These are phyloP conservation scores for Fusarium tupiense DNA, from an alignment of 2,329 filamentous ascomycete genomes.

Conservation along the genomic window DNA sequence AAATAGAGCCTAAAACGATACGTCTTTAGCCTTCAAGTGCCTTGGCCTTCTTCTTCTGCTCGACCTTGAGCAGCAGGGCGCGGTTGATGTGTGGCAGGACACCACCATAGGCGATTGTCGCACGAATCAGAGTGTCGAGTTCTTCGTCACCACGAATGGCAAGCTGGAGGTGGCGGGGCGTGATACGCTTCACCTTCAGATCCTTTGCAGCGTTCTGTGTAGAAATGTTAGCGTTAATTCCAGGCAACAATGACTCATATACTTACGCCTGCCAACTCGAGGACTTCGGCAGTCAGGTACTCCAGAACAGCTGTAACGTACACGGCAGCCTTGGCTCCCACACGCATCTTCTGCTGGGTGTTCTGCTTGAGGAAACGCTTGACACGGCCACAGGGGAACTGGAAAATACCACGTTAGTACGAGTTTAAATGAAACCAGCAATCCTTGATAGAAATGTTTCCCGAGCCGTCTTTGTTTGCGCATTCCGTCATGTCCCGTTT, in stretches of 20 bases:
- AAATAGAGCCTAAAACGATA: conserved; percentile 26
- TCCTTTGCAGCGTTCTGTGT: conserved; percentile 93
- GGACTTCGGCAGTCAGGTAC: conserved; percentile 96
- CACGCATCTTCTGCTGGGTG: conserved; percentile 99
- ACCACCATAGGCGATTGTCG: conserved; percentile 98
- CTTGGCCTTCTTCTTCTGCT: conserved; percentile 92
- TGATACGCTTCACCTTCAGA: conserved; percentile 99
- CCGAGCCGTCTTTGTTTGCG: conserved; percentile 19
- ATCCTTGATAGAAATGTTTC: conserved; percentile 17
- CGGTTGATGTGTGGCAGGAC: conserved; percentile 99
- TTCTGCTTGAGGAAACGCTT: conserved; percentile 99
- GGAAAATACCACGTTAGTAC: conserved; percentile 42
- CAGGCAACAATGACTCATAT: conserved; percentile 26
- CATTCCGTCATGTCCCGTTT: conserved; percentile 28
- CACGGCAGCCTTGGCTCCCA: conserved; percentile 97
- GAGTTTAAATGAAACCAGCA: background rate
- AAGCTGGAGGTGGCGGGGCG: conserved; percentile 94
- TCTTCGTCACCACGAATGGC: conserved; percentile 99
- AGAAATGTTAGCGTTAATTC: conserved; percentile 34
- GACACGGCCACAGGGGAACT: conserved; percentile 99
- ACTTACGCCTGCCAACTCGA: conserved; percentile 91
- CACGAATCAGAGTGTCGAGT: conserved; percentile 94
- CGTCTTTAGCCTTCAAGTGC: conserved; percentile 55
- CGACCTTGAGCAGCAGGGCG: conserved; percentile 92
- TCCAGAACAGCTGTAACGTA: conserved; percentile 98